A percentile compares a stretch with the other conserved stretches of the same genome.
Conservation (phyloP, 352 stramenopile species). For the Plasmopara muralis region DNA sequence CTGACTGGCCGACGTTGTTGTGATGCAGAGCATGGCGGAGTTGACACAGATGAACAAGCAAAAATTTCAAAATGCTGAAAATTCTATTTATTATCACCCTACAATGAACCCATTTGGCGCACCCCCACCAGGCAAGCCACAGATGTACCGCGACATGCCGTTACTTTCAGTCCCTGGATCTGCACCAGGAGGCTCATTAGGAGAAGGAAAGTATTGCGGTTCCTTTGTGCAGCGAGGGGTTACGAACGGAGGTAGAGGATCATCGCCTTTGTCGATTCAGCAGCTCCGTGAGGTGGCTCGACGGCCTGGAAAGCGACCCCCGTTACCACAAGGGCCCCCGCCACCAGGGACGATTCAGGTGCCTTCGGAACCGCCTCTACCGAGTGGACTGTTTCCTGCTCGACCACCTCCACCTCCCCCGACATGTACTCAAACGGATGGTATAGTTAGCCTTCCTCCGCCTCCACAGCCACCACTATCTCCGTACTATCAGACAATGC, state of each 20-base stretch:
- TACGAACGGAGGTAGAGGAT: too few relatives aligned
- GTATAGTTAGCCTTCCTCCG: slow-evolving; percentile 14
- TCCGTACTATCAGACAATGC: neutral
- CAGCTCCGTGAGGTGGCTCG: slow-evolving; percentile 12
- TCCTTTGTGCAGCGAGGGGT: too few relatives aligned
- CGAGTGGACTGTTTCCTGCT: slow-evolving; percentile 26
- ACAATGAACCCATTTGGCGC: slow-evolving; percentile 72
- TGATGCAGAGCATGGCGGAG: slow-evolving; percentile 43
- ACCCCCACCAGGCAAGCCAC: slow-evolving; percentile 50
- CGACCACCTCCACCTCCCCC: slow-evolving; percentile 37
- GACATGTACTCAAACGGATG: too few relatives aligned
- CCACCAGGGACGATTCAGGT: slow-evolving; percentile 60
- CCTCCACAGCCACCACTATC: slow-evolving; percentile 4
- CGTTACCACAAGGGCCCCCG: slow-evolving; percentile 42
- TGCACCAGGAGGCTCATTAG: slow-evolving; percentile 7
- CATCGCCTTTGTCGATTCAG: slow-evolving; percentile 5
- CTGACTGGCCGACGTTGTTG: slow-evolving; percentile 4
- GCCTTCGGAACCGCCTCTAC: slow-evolving; percentile 46
- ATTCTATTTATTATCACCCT: slow-evolving; percentile 79
- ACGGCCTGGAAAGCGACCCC: slow-evolving; percentile 57
- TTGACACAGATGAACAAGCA: slow-evolving; percentile 47
- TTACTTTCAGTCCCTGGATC: slow-evolving; percentile 4
- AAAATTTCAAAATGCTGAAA: slow-evolving; percentile 71
- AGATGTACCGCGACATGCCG: slow-evolving; percentile 47
- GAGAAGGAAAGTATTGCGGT: neutral